Evolutionary conservation across 2,329 filamentous ascomycete species (phyloP), one percentile per base, ranked within the genome.

Genomic region (Epichloe amarillans): DNA sequence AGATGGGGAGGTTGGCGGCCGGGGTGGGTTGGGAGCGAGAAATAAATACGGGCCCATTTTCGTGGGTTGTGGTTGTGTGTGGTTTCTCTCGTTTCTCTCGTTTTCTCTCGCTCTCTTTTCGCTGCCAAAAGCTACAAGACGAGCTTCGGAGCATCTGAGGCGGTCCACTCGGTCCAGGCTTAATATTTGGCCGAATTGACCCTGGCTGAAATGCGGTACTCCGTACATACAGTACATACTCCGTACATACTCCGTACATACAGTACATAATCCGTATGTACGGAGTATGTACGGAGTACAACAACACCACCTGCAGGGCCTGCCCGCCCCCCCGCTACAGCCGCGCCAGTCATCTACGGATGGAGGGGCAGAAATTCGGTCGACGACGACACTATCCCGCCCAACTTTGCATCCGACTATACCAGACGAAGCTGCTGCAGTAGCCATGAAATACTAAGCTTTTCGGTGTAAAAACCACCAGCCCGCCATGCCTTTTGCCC

Each of bases 401-500:
- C 39, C 17, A 26, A 26, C 23, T 43, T 26, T 43, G 11, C 41
- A 26, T 23, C 21, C 41, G 41, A n/a, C 21, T 8, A 15, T 23
- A 7, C 5, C 41, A 7, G n/a, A 33, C 37, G n/a, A 39, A 43
- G 19, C 47, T 49, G 40, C 19, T 17, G 47, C 15, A 40, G 33
- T 5, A 33, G 14, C 15, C 42, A 45, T 50, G 50, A 35, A 44
- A 1, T 14, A 40, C 36, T 46, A 19, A 40, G 8, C 12, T 8
- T 12, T 21, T 36, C 21, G 48, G 19, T 36, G 21, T 33, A 39
- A 14, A 45, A 17, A 11, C 1, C 3, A n/a, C 36, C 36, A 7
- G 53, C 26, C 56, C 60, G 37, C 17, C 21, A 82, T 82, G 78
- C 76, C 78, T 47, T 82, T 82, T 61, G 78, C 75, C 53, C 86